Conservation (phyloP, 176 grass and related monocot genomes). For the Phyllostachys edulis region DNA sequence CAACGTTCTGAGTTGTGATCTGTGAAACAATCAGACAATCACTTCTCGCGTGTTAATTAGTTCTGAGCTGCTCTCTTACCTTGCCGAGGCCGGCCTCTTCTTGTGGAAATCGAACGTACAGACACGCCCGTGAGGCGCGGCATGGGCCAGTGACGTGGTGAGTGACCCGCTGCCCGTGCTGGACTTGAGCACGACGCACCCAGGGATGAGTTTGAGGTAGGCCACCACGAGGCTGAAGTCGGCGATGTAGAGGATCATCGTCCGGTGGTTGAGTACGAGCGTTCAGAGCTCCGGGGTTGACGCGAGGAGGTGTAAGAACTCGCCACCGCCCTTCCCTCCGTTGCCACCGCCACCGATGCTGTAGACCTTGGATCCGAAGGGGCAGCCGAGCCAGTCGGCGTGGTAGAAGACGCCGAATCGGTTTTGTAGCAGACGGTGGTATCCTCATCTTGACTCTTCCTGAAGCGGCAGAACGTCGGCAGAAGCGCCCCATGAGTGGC, state of each 20-base stretch:
- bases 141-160: slow-evolving; percentile 73
- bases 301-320: slow-evolving; percentile 73
- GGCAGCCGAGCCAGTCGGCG: slow-evolving; percentile 74
- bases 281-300: slow-evolving; percentile 89
- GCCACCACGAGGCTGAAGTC: slow-evolving; percentile 88
- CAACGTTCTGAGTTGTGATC: not conserved
- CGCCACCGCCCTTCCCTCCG: not conserved
- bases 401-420: slow-evolving; percentile 79
- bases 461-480: too few relatives aligned
- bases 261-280: slow-evolving; percentile 83
- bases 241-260: slow-evolving; percentile 82
- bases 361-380: slow-evolving; percentile 80
- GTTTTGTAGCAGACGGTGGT: slow-evolving; percentile 84
- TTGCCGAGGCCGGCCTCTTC: slow-evolving; percentile 70
- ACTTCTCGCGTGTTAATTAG: not conserved
- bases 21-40: not conserved
- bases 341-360: slow-evolving; percentile 25
- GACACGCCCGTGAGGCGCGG: slow-evolving; percentile 62
- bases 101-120: slow-evolving; percentile 93
- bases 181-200: slow-evolving; percentile 77
- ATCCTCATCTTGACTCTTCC: too few relatives aligned
- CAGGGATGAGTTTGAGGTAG: slow-evolving; percentile 77
- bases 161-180: slow-evolving; percentile 79
- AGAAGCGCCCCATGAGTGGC: too few relatives aligned
- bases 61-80: slow-evolving; percentile 31